Conservation (phyloP, 2,329 filamentous ascomycete genomes). For the Thermoascus crustaceus region DNA sequence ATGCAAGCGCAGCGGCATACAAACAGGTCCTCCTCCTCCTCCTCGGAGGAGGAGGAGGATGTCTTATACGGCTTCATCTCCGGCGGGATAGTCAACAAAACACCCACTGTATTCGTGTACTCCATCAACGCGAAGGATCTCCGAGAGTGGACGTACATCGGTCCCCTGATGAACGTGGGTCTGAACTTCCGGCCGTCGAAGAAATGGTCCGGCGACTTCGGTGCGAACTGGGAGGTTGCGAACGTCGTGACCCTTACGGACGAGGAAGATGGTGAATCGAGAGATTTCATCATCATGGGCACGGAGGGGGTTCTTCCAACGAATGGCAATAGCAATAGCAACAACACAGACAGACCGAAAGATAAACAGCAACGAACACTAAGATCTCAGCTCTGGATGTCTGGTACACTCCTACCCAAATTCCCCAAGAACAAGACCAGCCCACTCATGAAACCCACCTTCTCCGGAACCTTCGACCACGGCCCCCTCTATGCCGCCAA, state of each 20-base stretch:
- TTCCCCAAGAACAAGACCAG: conserved; percentile 2
- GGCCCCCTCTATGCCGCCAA: conserved; percentile 44
- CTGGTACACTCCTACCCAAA: conserved; percentile 20
- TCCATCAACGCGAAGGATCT: conserved; percentile 33
- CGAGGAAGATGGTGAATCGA: conserved; percentile 17
- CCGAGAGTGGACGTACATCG: conserved; percentile 39
- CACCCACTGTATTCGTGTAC: conserved; percentile 43
- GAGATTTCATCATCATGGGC: conserved; percentile 40
- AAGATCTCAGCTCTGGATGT: conserved; percentile 40
- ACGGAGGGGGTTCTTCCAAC: conserved; percentile 35
- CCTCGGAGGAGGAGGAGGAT: too few species aligned
- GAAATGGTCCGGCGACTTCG: conserved; percentile 43
- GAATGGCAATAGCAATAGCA: conserved; percentile 1
- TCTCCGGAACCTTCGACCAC: conserved; percentile 42
- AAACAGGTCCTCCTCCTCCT: too few species aligned
- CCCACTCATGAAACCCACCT: conserved; percentile 28
- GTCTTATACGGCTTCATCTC: conserved; percentile 43
- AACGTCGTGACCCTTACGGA: conserved; percentile 39
- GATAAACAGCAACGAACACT: conserved; percentile 16
- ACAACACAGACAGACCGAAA: conserved; percentile 4
- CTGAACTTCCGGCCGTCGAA: conserved; percentile 31
- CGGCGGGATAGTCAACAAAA: conserved; percentile 36
- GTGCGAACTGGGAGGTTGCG: conserved; percentile 45
- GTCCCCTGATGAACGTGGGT: conserved; percentile 35
- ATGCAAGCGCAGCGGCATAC: conserved; percentile 11